Evolutionary conservation across 31 red algal genomes (phyloP), one percentile per base, ranked within the genome.

Genomic region (Endocladia muricata): DNA sequence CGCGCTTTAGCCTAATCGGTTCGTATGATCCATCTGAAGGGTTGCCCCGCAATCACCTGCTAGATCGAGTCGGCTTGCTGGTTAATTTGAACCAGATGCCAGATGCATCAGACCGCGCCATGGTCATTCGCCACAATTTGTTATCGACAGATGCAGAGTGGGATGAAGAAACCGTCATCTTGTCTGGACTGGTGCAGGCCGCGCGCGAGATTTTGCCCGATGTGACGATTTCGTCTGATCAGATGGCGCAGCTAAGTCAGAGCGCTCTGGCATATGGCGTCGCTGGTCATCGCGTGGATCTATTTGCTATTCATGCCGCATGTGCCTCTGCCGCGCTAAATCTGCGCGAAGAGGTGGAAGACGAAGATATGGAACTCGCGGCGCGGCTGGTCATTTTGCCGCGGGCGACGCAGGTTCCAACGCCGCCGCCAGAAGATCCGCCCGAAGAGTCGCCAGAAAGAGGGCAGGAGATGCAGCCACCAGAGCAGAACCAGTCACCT

Each of bases 11-110:
- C 39, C 78, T 99, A 4, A 95, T 99, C 72, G 96, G 89, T 1
- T 95, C 96, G 1, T 95, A 90, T 49, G 95, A 99, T 68, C 89
- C 93, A n/a, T 92, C 95, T 60, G 96, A 99, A 56, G 96, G 96
- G 5, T 82, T 89, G 11, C 42, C 95, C 39, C 85, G 96, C 15
- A 89, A 89, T 30, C 96, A 99, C 65, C 48, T 99, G 75, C 73
- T 94, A 17, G 96, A 99, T 72, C 81, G 96, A 35, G 77, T 99
- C n/a, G 92, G 89, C 19, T 82, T 95, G 11, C 81, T 84, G 29
- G 41, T 99, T 37, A 86, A 77, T 11, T 88, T 83, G 1, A 89
- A 95, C 58, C 59, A 74, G 7, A 78, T 77, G 41, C 92, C 92
- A 32, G 55, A 77, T 19, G 96, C 89, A 15, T 92, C 95, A 5